Conservation (phyloP, 352 stramenopile genomes). For the Globisporangium spiculum region DNA sequence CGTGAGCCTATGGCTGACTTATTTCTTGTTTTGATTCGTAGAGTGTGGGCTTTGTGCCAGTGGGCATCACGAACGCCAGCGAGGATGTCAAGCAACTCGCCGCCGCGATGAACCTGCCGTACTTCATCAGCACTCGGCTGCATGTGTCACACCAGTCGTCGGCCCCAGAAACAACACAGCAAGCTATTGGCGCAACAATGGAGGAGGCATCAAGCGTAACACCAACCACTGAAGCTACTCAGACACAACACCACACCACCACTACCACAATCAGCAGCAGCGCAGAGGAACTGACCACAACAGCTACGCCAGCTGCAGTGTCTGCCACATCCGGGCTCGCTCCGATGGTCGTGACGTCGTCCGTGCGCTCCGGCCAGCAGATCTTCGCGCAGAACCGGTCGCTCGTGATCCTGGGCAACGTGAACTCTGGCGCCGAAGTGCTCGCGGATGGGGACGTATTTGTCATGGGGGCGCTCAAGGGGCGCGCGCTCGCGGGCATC, state of each 20-base stretch:
- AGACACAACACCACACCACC: not conserved
- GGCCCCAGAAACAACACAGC: constrained; percentile 8
- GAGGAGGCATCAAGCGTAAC: not conserved
- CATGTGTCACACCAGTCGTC: constrained; percentile 24
- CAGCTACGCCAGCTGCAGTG: not conserved
- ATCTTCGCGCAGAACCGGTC: constrained; percentile 80
- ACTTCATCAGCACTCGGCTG: constrained; percentile 74
- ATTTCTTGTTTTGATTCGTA: constrained; percentile 11
- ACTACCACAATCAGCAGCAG: not conserved
- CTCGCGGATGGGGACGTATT: constrained; percentile 85
- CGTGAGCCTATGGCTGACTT: not conserved
- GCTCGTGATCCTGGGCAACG: constrained; percentile 80
- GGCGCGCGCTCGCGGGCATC: constrained; percentile 83
- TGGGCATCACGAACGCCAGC: constrained; percentile 83
- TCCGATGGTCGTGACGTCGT: constrained; percentile 67
- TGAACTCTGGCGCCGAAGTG: constrained; percentile 87
- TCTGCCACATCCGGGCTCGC: constrained; percentile 7
- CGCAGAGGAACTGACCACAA: not conserved
- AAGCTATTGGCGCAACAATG: not conserved
- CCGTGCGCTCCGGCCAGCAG: constrained; percentile 86
- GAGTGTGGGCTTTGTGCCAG: constrained; percentile 56
- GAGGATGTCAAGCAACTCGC: constrained; percentile 80
- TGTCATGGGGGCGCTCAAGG: constrained; percentile 79
- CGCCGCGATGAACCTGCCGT: constrained; percentile 57
- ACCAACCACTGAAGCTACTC: not conserved